Evolutionary conservation across 306 rosid species (phyloP).

Genomic region (Erythrophleum fordii): DNA sequence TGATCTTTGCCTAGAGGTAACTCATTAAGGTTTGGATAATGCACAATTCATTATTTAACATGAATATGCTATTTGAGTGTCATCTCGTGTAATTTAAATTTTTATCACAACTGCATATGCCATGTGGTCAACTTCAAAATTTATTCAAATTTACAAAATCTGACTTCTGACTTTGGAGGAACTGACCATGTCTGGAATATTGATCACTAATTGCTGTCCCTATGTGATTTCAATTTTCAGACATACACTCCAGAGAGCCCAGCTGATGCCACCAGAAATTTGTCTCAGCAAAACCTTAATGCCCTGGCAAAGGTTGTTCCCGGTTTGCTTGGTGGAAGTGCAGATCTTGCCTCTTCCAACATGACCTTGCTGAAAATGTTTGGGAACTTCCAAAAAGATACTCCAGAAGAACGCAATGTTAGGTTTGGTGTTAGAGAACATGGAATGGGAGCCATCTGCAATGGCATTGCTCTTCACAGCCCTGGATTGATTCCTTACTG

Average conservation of each 20-base stretch:
- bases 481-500: slow-evolving; percentile 91
- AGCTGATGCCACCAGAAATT: slow-evolving; percentile 90
- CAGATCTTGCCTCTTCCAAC: slow-evolving; percentile 98
- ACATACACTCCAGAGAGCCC: slow-evolving; percentile 93
- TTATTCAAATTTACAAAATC: neutral
- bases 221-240: slow-evolving; percentile 52
- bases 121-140: neutral
- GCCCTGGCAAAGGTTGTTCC: slow-evolving; percentile 93
- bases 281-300: slow-evolving; percentile 89
- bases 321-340: slow-evolving; percentile 99
- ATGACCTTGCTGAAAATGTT: slow-evolving; percentile 89
- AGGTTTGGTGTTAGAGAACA: slow-evolving; percentile 98
- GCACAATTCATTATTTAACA: neutral
- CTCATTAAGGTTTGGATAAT: neutral
- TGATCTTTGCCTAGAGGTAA: neutral
- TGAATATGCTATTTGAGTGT: neutral
- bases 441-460: slow-evolving; percentile 97
- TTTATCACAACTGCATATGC: neutral
- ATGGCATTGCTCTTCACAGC: slow-evolving; percentile 94
- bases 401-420: slow-evolving; percentile 91
- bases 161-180: neutral
- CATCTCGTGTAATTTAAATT: slow-evolving; percentile 18
- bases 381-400: slow-evolving; percentile 85
- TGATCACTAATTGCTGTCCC: neutral
- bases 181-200: slow-evolving; percentile 11